Conservation (phyloP, 208 protist species). For the Leishmania aethiopica region DNA sequence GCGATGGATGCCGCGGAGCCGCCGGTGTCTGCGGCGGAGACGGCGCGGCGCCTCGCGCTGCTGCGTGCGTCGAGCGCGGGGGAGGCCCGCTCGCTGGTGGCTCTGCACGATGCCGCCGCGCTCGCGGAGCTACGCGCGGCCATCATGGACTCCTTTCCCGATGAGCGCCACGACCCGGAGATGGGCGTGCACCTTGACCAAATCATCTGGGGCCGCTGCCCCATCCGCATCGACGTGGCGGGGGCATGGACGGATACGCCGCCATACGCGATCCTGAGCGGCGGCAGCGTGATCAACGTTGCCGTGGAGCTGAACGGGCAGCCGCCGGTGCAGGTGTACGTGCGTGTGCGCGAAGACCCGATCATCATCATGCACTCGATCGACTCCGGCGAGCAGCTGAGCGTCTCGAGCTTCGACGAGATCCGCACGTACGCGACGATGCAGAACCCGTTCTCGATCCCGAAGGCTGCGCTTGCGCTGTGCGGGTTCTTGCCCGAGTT, state of each 20-base stretch:
- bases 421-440: slow-evolving; percentile 43
- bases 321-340: slow-evolving; percentile 56
- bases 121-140: slow-evolving; percentile 27
- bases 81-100: slow-evolving; percentile 7
- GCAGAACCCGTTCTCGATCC: slow-evolving; percentile 58
- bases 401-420: slow-evolving; percentile 41
- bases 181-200: slow-evolving; percentile 42
- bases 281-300: slow-evolving; percentile 66
- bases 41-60: slow-evolving; percentile 13
- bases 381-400: slow-evolving; percentile 37
- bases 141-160: slow-evolving; percentile 22
- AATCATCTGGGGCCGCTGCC: slow-evolving; percentile 50
- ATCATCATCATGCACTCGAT: slow-evolving; percentile 43
- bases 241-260: slow-evolving; percentile 78
- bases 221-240: slow-evolving; percentile 60
- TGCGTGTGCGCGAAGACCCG: slow-evolving; percentile 28
- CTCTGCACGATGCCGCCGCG: slow-evolving; percentile 23
- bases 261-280: slow-evolving; percentile 49
- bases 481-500: slow-evolving; percentile 59
- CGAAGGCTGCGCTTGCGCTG: slow-evolving; percentile 63
- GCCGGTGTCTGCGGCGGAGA: not conserved
- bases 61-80: slow-evolving; percentile 6
- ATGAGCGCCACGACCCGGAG: slow-evolving; percentile 25
- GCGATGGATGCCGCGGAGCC: slow-evolving; percentile 6
- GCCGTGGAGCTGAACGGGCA: slow-evolving; percentile 59